phyloP scores from a whole-genome alignment of 306 rosid genomes.

The Quercus variabilis region DNA sequence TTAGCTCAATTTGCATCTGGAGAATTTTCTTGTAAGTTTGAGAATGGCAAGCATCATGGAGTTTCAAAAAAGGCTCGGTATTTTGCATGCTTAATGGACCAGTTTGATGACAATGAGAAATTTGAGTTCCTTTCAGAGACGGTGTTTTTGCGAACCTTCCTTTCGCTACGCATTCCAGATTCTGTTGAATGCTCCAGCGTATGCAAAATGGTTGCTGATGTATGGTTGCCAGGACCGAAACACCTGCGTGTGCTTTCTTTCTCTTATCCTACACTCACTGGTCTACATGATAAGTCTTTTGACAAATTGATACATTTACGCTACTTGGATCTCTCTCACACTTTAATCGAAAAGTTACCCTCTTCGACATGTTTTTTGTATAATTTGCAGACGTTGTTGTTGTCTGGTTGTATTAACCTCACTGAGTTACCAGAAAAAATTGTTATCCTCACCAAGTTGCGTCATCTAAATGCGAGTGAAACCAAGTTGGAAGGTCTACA shows the following conservation, averaged over 20 bases:
- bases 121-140: not conserved
- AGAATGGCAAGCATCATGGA: not conserved
- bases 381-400: conserved; percentile 18
- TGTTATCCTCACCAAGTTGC: not conserved
- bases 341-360: not conserved
- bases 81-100: not conserved
- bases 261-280: not conserved
- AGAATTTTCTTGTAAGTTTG: not conserved
- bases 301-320: conserved; percentile 9
- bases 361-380: not conserved
- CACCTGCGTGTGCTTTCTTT: not conserved
- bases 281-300: not conserved
- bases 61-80: not conserved
- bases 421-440: not conserved
- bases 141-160: conserved; percentile 9
- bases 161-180: not conserved
- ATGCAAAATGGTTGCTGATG: too few species aligned
- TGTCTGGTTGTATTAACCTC: not conserved
- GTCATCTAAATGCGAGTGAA: not conserved
- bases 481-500: too few species aligned
- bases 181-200: too few species aligned
- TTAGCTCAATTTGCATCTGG: conserved; percentile 3
- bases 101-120: not conserved
- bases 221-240: not conserved
- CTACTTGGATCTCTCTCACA: conserved; percentile 6